Evolutionary conservation across 139 green algal species (phyloP), one percentile per base, ranked within the genome.

Genomic region (Micractinium conductrix): DNA sequence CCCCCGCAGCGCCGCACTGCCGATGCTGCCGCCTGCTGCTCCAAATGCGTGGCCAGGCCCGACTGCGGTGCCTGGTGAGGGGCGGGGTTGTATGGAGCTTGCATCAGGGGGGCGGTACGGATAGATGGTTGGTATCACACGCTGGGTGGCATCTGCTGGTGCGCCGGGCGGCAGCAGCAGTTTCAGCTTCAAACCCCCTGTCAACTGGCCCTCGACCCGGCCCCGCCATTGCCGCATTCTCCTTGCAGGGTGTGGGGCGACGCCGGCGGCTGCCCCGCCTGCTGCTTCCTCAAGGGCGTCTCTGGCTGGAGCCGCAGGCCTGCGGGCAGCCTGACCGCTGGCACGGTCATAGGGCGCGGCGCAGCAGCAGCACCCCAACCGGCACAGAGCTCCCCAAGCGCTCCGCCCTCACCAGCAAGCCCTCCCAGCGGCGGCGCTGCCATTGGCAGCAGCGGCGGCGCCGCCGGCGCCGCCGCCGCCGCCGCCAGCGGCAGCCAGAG

Each of bases 231-330:
- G 24, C 53, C 26, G 24, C 2, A 19, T 9, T 4, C 10, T 62
- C 8, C 53, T 21, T 21, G 19, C 74, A 81, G 74, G 74, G 74
- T 81, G 74, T 81, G 48, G 48, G 74, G 74, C 8, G 30, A 81
- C 53, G 74, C 50, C 0, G 26, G 26, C 24, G 43, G 35, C 50
- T 81, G 74, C 74, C 50, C 48, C 3, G 40, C 37, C 35, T 81
- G 74, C 74, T 81, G 74, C 74, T 81, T 81, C 74, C 74, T 81
- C 22, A 81, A 81, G 35, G 74, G 19, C 3, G 0, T 50, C 7
- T 16, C 48, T 22, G 74, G 74, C 74, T 81, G 74, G 74, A 53
- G 30, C 50, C 74, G 74, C 35, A 33, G 28, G 74, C 6, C 50
- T 10, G 16, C 22, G 7, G 42, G 42, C 42, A 48, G 35, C 74